Percentiles rank a stretch among this genome's conserved stretches.
These are phyloP conservation scores for Haemoproteus tartakovskyi DNA, from an alignment of 169 alveolate genomes.

Conservation along the genomic window DNA sequence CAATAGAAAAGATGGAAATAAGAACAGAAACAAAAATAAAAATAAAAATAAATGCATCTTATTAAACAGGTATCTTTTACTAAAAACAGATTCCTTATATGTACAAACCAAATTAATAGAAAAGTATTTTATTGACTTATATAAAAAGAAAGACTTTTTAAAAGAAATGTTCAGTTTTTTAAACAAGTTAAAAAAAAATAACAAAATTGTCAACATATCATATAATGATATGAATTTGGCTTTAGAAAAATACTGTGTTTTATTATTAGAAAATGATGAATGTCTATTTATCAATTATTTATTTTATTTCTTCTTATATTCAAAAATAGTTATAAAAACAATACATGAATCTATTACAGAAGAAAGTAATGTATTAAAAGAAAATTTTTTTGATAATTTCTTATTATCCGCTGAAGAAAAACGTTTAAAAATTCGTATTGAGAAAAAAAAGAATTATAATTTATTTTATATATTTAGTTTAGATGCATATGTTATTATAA, in stretches of 20 bases:
- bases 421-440: neutral
- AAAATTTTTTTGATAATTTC: neutral
- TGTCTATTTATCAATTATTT: constrained; percentile 10
- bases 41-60: neutral
- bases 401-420: neutral
- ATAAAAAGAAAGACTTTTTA: constrained; percentile 33
- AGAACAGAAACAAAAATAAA: neutral
- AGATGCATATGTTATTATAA: constrained; percentile 1
- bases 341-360: constrained; percentile 1
- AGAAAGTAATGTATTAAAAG: neutral
- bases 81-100: constrained; percentile 11
- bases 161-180: constrained; percentile 42
- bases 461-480: constrained; percentile 18
- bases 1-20: neutral
- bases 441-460: constrained; percentile 8
- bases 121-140: constrained; percentile 39
- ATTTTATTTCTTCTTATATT: constrained; percentile 30
- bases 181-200: constrained; percentile 30
- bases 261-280: constrained; percentile 34
- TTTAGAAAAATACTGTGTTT: constrained; percentile 16
- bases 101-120: constrained; percentile 29
- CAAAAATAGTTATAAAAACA: constrained; percentile 3
- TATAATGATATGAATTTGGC: constrained; percentile 10
- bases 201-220: constrained; percentile 5
- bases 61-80: constrained; percentile 12